phyloP scores from a whole-genome alignment of 768 basidiomycete species.

The Lentinula sp. region DNA sequence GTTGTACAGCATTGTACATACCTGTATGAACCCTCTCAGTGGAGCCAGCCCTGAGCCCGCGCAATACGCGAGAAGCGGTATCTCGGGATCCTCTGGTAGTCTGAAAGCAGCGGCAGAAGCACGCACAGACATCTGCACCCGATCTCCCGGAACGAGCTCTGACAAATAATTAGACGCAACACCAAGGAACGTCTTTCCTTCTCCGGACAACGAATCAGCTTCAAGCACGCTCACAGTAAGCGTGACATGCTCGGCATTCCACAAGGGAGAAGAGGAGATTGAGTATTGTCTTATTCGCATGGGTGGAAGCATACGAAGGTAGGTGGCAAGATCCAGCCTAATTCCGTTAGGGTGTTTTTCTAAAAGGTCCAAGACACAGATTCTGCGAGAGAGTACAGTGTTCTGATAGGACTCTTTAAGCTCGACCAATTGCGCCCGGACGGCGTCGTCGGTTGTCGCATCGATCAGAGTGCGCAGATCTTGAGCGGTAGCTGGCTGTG shows the following conservation, averaged over 20 bases:
- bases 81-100: conserved; percentile 31
- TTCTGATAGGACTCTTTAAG: conserved; percentile 25
- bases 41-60: conserved; percentile 45
- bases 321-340: conserved; percentile 27
- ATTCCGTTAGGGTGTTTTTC: conserved; percentile 28
- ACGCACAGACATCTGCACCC: conserved; percentile 36
- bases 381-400: conserved; percentile 26
- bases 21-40: conserved; percentile 41
- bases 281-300: conserved; percentile 48
- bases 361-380: conserved; percentile 37
- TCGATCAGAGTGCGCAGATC: conserved; percentile 29
- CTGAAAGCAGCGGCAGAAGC: conserved; percentile 35
- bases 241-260: conserved; percentile 34
- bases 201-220: conserved; percentile 27
- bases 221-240: conserved; percentile 40
- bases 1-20: not conserved
- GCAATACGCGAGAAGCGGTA: conserved; percentile 40
- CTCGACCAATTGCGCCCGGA: conserved; percentile 21
- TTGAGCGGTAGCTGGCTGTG: conserved; percentile 38
- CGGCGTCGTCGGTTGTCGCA: conserved; percentile 16
- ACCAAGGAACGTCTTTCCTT: conserved; percentile 30
- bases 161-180: conserved; percentile 43
- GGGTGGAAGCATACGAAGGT: conserved; percentile 35
- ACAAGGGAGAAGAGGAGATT: conserved; percentile 43
- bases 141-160: conserved; percentile 29